Evolutionary conservation across 768 basidiomycete species (phyloP).

Genomic region (Kwoniella europaea): DNA sequence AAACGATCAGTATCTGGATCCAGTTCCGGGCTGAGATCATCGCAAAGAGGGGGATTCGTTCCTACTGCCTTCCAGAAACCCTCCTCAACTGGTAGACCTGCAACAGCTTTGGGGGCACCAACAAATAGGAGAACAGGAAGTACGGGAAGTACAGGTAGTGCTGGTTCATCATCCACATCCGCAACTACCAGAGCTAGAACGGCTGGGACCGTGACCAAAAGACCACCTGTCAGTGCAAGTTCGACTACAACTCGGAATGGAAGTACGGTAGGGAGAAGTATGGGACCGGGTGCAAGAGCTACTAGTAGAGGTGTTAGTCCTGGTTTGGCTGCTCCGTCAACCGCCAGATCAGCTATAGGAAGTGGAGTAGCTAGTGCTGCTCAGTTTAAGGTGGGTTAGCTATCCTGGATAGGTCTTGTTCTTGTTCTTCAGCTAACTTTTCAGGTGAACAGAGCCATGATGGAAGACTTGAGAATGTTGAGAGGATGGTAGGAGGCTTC

Average conservation of each 20-base stretch:
- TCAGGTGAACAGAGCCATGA: slow-evolving; percentile 34
- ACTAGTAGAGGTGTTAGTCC: slow-evolving; percentile 45
- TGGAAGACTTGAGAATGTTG: slow-evolving; percentile 47
- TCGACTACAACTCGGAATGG: slow-evolving; percentile 18
- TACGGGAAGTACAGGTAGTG: slow-evolving; percentile 22
- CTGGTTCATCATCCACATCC: slow-evolving; percentile 4
- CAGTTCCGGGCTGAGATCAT: slow-evolving; percentile 23
- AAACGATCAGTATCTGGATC: slow-evolving; percentile 31
- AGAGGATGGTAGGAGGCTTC: slow-evolving; percentile 49
- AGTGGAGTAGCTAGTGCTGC: slow-evolving; percentile 46
- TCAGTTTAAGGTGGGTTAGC: slow-evolving; percentile 42
- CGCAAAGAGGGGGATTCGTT: slow-evolving; percentile 34
- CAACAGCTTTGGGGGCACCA: slow-evolving; percentile 13
- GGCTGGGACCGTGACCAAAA: slow-evolving; percentile 9
- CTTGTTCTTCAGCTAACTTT: background rate
- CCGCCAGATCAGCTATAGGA: slow-evolving; percentile 36
- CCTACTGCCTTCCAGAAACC: slow-evolving; percentile 35
- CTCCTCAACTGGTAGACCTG: slow-evolving; percentile 12
- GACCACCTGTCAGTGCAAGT: slow-evolving; percentile 30
- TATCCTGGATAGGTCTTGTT: too few species aligned
- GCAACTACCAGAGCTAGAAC: slow-evolving; percentile 15
- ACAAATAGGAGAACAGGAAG: slow-evolving; percentile 20
- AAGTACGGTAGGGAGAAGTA: slow-evolving; percentile 32
- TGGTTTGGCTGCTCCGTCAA: slow-evolving; percentile 18
- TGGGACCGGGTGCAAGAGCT: slow-evolving; percentile 15